Evolutionary conservation across 495 filamentous ascomycete genomes (phyloP).

Genomic region (Tuber microsphaerosporum): DNA sequence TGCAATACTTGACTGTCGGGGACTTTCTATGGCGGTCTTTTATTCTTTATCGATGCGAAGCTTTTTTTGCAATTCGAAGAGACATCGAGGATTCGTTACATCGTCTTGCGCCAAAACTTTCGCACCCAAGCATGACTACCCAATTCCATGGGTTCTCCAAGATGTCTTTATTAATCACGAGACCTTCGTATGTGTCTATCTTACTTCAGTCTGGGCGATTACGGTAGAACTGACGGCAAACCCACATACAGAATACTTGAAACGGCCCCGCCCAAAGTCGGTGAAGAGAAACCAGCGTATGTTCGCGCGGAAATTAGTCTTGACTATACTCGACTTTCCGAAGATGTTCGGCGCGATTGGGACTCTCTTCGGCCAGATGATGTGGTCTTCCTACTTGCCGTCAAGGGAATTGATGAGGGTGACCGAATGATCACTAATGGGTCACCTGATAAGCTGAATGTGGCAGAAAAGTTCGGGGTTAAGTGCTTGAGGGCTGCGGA

Average conservation of each 20-base stretch:
- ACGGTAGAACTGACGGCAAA: conserved; percentile 26
- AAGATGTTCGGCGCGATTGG: conserved; percentile 77
- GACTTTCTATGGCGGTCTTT: conserved; percentile 95
- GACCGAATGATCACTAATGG: conserved; percentile 53
- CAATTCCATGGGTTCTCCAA: conserved; percentile 78
- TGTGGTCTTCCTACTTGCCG: conserved; percentile 76
- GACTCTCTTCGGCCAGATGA: conserved; percentile 82
- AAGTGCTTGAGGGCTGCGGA: conserved; percentile 72
- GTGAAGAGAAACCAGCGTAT: conserved; percentile 72
- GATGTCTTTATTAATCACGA: conserved; percentile 82
- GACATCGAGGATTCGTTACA: conserved; percentile 78
- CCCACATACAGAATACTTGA: conserved; percentile 57
- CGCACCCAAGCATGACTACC: conserved; percentile 54
- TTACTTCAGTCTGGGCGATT: not conserved
- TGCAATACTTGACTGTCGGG: conserved; percentile 90
- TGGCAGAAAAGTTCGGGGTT: conserved; percentile 57
- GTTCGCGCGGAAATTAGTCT: conserved; percentile 84
- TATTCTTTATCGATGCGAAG: conserved; percentile 78
- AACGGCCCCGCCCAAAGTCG: conserved; percentile 74
- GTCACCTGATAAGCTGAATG: conserved; percentile 46
- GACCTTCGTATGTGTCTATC: conserved; percentile 54
- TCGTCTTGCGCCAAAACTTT: conserved; percentile 64
- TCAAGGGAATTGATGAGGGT: conserved; percentile 52
- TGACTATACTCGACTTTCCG: conserved; percentile 70
- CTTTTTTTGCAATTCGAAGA: conserved; percentile 88